Percentiles rank a stretch among this genome's conserved stretches.
These are phyloP conservation scores for Monascus ruber DNA, from an alignment of 2,329 filamentous ascomycete species.

Conservation along the genomic window DNA sequence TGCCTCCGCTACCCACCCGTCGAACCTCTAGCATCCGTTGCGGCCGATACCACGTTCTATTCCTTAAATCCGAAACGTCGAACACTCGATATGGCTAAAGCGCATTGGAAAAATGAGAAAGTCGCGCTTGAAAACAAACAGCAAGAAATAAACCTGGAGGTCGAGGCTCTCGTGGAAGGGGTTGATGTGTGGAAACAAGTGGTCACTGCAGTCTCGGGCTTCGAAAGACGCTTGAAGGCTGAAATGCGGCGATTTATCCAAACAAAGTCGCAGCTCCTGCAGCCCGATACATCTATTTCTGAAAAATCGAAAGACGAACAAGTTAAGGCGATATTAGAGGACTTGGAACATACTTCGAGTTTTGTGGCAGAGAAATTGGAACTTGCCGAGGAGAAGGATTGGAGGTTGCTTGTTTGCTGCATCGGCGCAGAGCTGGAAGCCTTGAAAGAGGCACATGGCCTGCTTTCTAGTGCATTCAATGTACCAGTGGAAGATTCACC, in stretches of 20 bases:
- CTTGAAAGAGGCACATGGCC: conserved; percentile 26
- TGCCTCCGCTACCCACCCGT: conserved; percentile 42
- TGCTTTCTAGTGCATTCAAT: conserved; percentile 26
- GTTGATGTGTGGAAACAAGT: conserved; percentile 47
- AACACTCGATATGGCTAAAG: conserved; percentile 49
- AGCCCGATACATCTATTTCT: conserved; percentile 4
- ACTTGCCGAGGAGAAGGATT: conserved; percentile 42
- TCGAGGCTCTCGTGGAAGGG: conserved; percentile 47
- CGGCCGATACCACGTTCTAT: conserved; percentile 33
- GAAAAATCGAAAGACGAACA: conserved; percentile 12
- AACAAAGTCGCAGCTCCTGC: conserved; percentile 9
- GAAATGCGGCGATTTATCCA: conserved; percentile 23
- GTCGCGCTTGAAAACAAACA: conserved; percentile 33
- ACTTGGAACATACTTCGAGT: conserved; percentile 37
- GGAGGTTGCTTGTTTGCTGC: conserved; percentile 51
- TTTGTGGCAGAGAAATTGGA: conserved; percentile 40
- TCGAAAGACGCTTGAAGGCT: conserved; percentile 31
- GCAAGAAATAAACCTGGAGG: conserved; percentile 40
- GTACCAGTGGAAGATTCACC: conserved; percentile 10
- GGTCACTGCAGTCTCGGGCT: conserved; percentile 39
- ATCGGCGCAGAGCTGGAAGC: conserved; percentile 53
- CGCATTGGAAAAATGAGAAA: conserved; percentile 44
- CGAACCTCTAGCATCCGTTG: conserved; percentile 21
- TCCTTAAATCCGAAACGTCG: conserved; percentile 44
- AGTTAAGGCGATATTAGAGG: conserved; percentile 24